Evolutionary conservation across 495 filamentous ascomycete genomes (phyloP), one percentile per base, ranked within the genome.

Genomic region (Annulohypoxylon moriforme): DNA sequence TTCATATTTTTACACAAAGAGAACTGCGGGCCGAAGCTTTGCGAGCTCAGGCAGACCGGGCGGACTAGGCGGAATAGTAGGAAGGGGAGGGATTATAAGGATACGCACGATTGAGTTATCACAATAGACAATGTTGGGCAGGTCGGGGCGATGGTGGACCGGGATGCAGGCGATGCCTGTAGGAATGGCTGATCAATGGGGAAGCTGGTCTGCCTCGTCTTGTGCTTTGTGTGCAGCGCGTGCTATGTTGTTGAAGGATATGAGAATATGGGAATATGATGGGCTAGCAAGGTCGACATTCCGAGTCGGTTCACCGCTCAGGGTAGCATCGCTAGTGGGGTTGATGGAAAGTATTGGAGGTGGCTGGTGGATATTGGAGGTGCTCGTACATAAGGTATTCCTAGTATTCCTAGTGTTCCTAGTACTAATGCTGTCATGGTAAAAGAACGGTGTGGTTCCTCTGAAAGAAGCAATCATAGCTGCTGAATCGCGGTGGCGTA

Each of bases 111-210:
- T 11, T 9, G 11, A 25, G 4, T 27, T 25, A 52, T 34, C 22
- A 8, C 18, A 47, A 38, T 22, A 36, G 16, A 49, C 3, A 47
- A 46, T 24, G 49, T 36, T 67, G 38, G 50, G 34, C 40, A 52
- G 33, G 52, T 40, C 34, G 56, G 55, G n/a, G 63, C 20, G 56
- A 46, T 31, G 52, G 44, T 13, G 34, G 44, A 55, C 42, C 20
- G 24, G 55, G 53, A 66, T 55, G 56, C 57, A 57, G 18, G 56
- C 10, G 56, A 73, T 69, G 61, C 66, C 49, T 68, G 62, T 60
- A 64, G 42, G 69, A 47, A 69, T 66, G 9, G 66, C 66, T 69
- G 66, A 66, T 69, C 71, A 66, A 73, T 68, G 60, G 64, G 60
- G 59, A 68, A 60, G 69, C 49, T 65, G 61, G 64, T 36, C 34